Base-by-base conservation (phyloP, 164 flowering plant genomes). In the Nelumbo lutea region DNA sequence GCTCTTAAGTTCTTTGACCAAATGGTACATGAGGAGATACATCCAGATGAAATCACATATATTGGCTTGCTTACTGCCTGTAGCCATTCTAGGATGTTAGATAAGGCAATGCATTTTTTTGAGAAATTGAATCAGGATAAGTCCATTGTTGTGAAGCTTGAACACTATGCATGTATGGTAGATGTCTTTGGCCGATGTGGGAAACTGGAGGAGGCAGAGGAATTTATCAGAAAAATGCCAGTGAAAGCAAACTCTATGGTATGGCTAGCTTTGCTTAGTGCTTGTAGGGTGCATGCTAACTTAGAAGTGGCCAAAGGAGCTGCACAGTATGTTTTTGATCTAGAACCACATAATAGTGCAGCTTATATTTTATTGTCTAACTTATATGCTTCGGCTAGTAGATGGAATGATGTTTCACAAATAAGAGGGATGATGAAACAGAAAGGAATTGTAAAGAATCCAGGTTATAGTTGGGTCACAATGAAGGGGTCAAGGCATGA, bases 111-210 rank as follows among this genome's bases (percentile, higher is more conserved):
- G 6, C 42, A 55, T 1, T 64, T 67, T 64, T 68, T 73, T 38
- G 45, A 57, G 14, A 10, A 57, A 59, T 43, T 73, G 59, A 65
- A 40, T 9, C 57, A 42, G 9, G 69, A 64, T 59, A 68, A 60
- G 27, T 56, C 60, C 3, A 42, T 68, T n/a, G 64, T 63, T 1
- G 60, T 68, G 58, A 64, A 64, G 72, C 68, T 57, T 42, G 72
- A 73, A 60, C 69, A 64, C 65, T 73, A 59, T 15, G 60, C 44
- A 15, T 73, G 76, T n/a, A 68, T 73, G 72, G 72, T 68, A 45
- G 72, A 68, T 59, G 59, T 73, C 10, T 52, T 73, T 42, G 76
- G 72, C 14, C 47, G 72, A 64, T 68, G 60, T 15, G 69, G 76
- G 42, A 50, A 73, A 5, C 42, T 73, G 68, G 68, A 68, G 53